Base-by-base conservation (phyloP, 768 basidiomycete genomes). In the Amanita muscaria region DNA sequence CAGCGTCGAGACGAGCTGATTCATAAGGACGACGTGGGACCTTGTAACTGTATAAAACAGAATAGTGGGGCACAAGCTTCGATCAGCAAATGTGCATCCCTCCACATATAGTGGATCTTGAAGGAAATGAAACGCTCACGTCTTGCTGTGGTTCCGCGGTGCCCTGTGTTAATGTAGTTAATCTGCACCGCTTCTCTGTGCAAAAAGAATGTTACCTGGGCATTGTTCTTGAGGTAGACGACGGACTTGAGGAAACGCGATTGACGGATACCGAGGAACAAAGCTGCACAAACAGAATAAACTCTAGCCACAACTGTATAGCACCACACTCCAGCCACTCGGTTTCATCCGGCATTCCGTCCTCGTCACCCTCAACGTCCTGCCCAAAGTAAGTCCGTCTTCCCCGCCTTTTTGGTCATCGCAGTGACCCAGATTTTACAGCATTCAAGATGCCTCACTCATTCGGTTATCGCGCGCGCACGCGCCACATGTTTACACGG, bases 401-500 rank as follows among this genome's bases (percentile, higher is more conserved):
- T 40, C 16, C 35, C 33, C 15, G 10, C 21, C 48, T 29, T 34
- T 14, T 30, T 50, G 27, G 45, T 21, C 34, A 14, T 8, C n/a
- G 32, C 42, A 40, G 40, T 37, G 42, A 47, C 16, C 21, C 21
- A 16, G 19, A 35, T 35, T 40, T 32, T 49, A 46, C 45, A 46
- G 45, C 4, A 11, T 12, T 76, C 79, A 80, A 82, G 66, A 97
- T 99, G 94, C 94, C 94, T 75, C 91, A 97, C 89, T 97, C 94
- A 47, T 99, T 84, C 80, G 94, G 94, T 89, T 89, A 93, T 77
- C 85, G 94, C 65, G 94, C 94, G 87, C 92, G 94, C 59, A 98
- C 94, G 83, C 92, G 94, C 83, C 75, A 93, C 74, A 96, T 98
- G 93, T 98, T 99, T 88, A 92, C 88, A 81, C 77, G 88, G 74